Conservation (phyloP, 1,284 basidiomycete genomes). For the Melanopsichium pennsylvanicum region DNA sequence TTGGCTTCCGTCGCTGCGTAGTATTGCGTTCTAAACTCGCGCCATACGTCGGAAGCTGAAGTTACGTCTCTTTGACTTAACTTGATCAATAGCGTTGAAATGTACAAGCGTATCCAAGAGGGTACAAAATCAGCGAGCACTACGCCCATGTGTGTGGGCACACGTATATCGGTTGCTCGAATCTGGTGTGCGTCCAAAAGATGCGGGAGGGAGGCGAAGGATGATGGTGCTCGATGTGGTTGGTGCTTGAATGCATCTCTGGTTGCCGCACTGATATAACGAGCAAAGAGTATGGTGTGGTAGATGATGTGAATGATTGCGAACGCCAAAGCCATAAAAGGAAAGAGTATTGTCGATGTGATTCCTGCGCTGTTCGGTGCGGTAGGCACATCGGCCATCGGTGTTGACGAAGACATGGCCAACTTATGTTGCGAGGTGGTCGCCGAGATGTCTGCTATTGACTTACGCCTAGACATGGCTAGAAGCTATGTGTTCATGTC, state of each 20-base stretch:
- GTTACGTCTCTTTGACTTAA: not conserved
- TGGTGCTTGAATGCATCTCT: not conserved
- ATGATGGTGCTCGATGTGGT: not conserved
- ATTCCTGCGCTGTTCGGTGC: not conserved
- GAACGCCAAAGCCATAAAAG: constrained; percentile 22
- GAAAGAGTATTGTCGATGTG: constrained; percentile 12
- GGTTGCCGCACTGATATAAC: not conserved
- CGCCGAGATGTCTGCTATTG: too few species aligned
- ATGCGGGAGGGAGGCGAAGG: constrained; percentile 8
- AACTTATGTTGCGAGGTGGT: too few species aligned
- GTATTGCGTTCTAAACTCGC: constrained; percentile 3
- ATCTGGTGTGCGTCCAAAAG: constrained; percentile 7
- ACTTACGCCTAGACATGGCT: constrained; percentile 1
- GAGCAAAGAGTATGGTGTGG: constrained; percentile 5
- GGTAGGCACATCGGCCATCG: too few species aligned
- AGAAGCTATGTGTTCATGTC: too few species aligned
- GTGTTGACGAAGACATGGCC: too few species aligned
- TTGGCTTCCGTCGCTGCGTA: constrained; percentile 19
- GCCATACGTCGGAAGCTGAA: not conserved
- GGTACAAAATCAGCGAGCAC: constrained; percentile 27
- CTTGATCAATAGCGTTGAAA: constrained; percentile 8
- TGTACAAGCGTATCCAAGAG: constrained; percentile 20
- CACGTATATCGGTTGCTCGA: not conserved
- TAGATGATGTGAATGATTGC: constrained; percentile 23
- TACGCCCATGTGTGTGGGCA: constrained; percentile 23